phyloP scores from a whole-genome alignment of 495 filamentous ascomycete genomes.

The Extremus antarcticus region DNA sequence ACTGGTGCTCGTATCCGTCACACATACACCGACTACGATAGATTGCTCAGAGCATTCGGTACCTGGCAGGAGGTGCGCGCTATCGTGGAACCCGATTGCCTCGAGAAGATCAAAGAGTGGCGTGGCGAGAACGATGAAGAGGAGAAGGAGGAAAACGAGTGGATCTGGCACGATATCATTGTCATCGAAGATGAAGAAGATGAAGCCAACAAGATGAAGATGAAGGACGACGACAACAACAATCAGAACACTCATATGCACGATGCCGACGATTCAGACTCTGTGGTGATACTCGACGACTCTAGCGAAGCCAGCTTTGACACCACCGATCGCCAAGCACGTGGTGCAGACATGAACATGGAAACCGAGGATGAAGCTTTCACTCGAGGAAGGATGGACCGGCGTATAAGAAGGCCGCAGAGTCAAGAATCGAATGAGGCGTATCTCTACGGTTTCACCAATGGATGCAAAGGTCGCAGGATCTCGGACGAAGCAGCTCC shows the following conservation, averaged over 20 bases:
- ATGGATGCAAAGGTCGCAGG: no score
- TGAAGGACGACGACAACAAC: neutral
- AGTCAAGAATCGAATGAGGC: no score
- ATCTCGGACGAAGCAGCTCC: no score
- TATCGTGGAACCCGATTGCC: constrained; percentile 55
- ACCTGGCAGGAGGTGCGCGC: constrained; percentile 59
- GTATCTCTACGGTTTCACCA: no score
- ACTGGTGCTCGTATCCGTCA: constrained; percentile 82
- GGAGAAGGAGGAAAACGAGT: constrained; percentile 65
- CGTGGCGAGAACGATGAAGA: constrained; percentile 68
- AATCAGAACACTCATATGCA: constrained; percentile 11
- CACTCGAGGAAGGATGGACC: no score
- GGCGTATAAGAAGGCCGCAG: no score
- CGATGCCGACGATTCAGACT: constrained; percentile 1
- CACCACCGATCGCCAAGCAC: neutral
- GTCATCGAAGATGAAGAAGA: constrained; percentile 69
- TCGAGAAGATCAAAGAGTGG: constrained; percentile 73
- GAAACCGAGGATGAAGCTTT: no score
- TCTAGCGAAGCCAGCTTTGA: neutral
- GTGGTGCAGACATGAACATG: no score
- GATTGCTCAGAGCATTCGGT: constrained; percentile 50
- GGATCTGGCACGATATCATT: constrained; percentile 69
- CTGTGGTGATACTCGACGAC: neutral
- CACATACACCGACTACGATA: constrained; percentile 75
- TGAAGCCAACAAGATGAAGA: constrained; percentile 11